These are phyloP conservation scores for Rhytidhysteron rufulum DNA, from an alignment of 2,329 filamentous ascomycete species.

Conservation along the genomic window DNA sequence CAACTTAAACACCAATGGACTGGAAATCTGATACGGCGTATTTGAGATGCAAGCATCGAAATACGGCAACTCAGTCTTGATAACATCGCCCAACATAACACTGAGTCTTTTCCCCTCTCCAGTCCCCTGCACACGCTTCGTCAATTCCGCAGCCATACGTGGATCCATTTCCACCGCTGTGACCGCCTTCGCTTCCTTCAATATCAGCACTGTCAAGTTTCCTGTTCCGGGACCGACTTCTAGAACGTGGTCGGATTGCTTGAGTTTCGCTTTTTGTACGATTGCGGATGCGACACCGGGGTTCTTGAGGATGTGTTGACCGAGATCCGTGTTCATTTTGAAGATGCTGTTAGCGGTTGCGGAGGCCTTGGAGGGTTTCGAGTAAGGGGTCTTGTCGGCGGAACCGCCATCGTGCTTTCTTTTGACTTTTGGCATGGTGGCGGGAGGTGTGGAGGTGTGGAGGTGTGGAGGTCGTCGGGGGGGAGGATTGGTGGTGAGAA, in stretches of 20 bases:
- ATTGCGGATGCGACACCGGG: constrained; percentile 79
- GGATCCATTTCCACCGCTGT: constrained; percentile 92
- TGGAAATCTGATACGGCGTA: constrained; percentile 77
- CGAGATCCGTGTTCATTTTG: constrained; percentile 92
- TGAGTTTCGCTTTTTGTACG: constrained; percentile 81
- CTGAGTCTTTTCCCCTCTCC: constrained; percentile 75
- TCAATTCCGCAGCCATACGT: constrained; percentile 92
- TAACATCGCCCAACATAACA: constrained; percentile 85
- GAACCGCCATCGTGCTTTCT: constrained; percentile 28
- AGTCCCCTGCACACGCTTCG: constrained; percentile 87
- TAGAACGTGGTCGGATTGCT: constrained; percentile 67
- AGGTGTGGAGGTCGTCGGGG: background rate
- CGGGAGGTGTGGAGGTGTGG: constrained; percentile 6
- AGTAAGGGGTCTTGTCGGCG: constrained; percentile 39
- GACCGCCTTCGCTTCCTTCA: constrained; percentile 79
- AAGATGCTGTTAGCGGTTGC: constrained; percentile 75
- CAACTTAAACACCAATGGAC: constrained; percentile 86
- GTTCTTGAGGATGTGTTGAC: constrained; percentile 62
- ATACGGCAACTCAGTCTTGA: constrained; percentile 73
- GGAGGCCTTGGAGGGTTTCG: constrained; percentile 44
- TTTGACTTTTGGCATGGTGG: constrained; percentile 45
- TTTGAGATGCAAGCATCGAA: constrained; percentile 81
- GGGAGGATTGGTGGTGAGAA: background rate
- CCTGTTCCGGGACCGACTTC: constrained; percentile 86
- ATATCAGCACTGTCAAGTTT: constrained; percentile 82